Evolutionary conservation across 2,329 filamentous ascomycete genomes (phyloP), one percentile per base, ranked within the genome.

Genomic region (Chrysoporthe austroafricana): DNA sequence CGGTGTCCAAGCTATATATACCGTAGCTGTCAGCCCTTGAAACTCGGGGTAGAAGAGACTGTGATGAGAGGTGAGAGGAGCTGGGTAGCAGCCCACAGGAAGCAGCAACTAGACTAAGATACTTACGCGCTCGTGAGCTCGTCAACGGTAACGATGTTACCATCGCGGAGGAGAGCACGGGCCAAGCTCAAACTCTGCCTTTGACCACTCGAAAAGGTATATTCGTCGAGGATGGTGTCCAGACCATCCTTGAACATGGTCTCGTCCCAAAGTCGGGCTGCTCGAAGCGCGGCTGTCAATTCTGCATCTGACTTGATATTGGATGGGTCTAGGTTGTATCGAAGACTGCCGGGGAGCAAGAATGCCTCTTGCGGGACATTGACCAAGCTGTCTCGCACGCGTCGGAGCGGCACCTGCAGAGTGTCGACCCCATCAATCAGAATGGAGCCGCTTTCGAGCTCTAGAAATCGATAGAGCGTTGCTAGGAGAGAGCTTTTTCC

Each of bases 321-420:
- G 52, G 21, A 36, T 11, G 26, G 71, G 61, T 71, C 69, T 9
- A 73, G 63, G 58, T 72, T 73, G 62, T 68, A 69, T 2, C 71
- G 67, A 1, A 73, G 39, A 0, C 70, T 63, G 6, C 72, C 72
- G 0, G 70, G 70, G 14, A 73, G 39, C 9, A 72, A 66, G 57
- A 71, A 71, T 0, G 71, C 63, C 7, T 73, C 71, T 54, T 72
- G 71, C 2, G 72, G 70, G 8, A 73, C 65, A 7, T 70, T 69
- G 43, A 70, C 70, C 54, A 73, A 34, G 2, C 66, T 63, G 11
- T 66, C 66, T 14, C 72, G 71, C 2, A 70, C n/a, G 13, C 66
- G 63, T 4, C 36, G 42, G 18, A 50, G 57, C 6, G 63, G 32
- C 14, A 91, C 81, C 0, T 84, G 80, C 32, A 44, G 46, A 9